Evolutionary conservation across 768 basidiomycete genomes (phyloP).

Genomic region (Glaciozyma antarctica): DNA sequence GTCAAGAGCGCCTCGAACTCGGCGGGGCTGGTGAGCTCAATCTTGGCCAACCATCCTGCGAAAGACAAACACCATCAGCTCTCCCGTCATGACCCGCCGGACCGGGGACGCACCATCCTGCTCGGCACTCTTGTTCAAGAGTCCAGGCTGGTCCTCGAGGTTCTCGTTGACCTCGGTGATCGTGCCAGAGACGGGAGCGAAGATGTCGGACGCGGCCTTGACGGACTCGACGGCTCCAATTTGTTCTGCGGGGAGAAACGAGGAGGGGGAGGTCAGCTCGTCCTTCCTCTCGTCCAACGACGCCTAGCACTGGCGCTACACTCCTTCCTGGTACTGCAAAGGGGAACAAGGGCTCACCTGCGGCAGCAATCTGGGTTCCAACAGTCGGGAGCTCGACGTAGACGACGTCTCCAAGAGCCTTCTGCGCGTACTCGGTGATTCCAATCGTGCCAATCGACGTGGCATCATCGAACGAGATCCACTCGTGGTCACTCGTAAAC

Average conservation of each 20-base stretch:
- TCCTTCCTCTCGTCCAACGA: no score
- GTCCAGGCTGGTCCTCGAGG: constrained; percentile 57
- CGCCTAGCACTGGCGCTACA: no score
- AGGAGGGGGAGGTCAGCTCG: neutral
- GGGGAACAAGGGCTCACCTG: constrained; percentile 50
- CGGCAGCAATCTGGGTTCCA: constrained; percentile 56
- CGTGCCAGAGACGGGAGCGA: constrained; percentile 81
- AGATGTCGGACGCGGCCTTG: constrained; percentile 42
- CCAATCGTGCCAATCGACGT: constrained; percentile 66
- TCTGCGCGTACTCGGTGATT: constrained; percentile 87
- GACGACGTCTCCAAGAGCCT: constrained; percentile 87
- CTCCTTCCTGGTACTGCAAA: neutral
- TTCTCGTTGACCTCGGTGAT: constrained; percentile 68
- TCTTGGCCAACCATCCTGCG: constrained; percentile 91
- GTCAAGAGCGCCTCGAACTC: constrained; percentile 73
- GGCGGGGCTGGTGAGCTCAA: constrained; percentile 62
- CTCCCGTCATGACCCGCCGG: neutral
- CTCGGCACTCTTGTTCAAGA: constrained; percentile 83
- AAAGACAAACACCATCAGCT: constrained; percentile 1
- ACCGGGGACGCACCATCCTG: constrained; percentile 55
- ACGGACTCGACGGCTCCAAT: constrained; percentile 36
- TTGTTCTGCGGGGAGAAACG: constrained; percentile 17
- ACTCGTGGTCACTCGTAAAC: constrained; percentile 83
- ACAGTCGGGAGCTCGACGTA: constrained; percentile 78
- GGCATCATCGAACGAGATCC: constrained; percentile 63